Base-by-base conservation (phyloP, 2,329 filamentous ascomycete genomes). In the Aspergillus proliferans region DNA sequence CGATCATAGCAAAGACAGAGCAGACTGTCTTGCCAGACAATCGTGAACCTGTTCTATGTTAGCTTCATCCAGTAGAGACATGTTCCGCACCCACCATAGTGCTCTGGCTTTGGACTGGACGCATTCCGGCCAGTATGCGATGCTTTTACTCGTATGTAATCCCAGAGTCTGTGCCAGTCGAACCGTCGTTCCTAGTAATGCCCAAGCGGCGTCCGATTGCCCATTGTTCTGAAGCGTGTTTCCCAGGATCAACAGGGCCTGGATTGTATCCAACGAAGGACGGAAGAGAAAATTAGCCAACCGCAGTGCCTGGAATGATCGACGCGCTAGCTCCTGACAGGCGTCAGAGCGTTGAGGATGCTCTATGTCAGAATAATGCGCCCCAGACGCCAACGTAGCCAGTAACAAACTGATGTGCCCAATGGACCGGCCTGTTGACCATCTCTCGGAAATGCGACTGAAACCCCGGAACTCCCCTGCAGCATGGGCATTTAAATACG, bases 211-310 rank as follows among this genome's bases (percentile, higher is more conserved):
- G 39, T 66, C 64, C 1, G 64, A 65, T 45, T 65, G 64, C 2
- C 62, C 63, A 46, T 58, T 60, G 15, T 67, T 65, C 19, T 65
- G 62, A 6, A 66, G 22, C 1, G 59, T 78, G 52, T 81, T 80
- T 21, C 78, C 76, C 1, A 81, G 71, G 4, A 82, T 76, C 2
- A 82, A 64, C 8, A 81, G 66, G 0, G 78, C 74, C 58, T 82
- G 77, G 24, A 82, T 78, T 44, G 72, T 77, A 47, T 81, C 77
- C 33, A 81, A 56, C 2, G 74, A 77, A 5, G 78, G 75, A 42
- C 78, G 73, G 2, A 79, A 80, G 1, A 82, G 64, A 56, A 82
- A 82, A 50, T 82, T 82, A 3, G 77, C 77, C 49, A 81, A 74
- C 1, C 79, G 74, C 3, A 82, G 67, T 51, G 78, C 80, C 52